Base-by-base conservation (phyloP, 2,329 filamentous ascomycete genomes). In the Ophiocordyceps robertsii region DNA sequence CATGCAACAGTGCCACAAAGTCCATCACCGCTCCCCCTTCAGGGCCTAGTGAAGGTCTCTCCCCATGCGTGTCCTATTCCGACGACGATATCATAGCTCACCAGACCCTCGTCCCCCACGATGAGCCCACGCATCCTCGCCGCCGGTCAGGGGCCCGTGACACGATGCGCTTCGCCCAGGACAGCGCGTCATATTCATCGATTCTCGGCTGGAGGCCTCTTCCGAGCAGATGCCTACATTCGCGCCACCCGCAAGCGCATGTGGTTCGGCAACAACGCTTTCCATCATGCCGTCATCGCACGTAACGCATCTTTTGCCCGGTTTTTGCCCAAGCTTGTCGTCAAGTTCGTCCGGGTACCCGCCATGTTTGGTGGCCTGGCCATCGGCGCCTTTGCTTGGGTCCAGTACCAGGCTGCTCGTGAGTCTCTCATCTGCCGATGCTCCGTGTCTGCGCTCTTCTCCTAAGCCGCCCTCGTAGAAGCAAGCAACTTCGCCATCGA, bases 341-440 rank as follows among this genome's bases (percentile, higher is more conserved):
- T 92, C 56, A 98, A 95, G 67, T 82, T 98, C 52, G 74, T 81
- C 31, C 79, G 88, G 44, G 70, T 95, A 43, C 92, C 92, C 17
- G 92, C 92, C 44, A 82, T 95, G 67, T 89, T 95, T 55, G 92
- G 90, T 36, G 88, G 87, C 36, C 75, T 89, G 38, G 85, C 88
- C 56, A 76, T 98, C 50, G 89, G 86, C 13, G 85, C 84, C 3
- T 67, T 93, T 45, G 88, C 88, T 24, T 98, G 95, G 73, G 67
- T 98, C 39, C 92, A 98, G 59, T 96, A 98, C 59, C 92, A 98
- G 64, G 90, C 92, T 48, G 80, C 82, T 43, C 84, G 84, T 89
- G 73, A 48, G 84, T 73, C 38, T 14, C 29, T 37, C 27, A 7
- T 32, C 29, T 12, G 10, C 11, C 7, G 16, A 10, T 11, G 38